Percentiles rank a stretch among this genome's conserved stretches.
phyloP scores from a whole-genome alignment of 2,329 filamentous ascomycete genomes.

The Mycosphaerella arachidis region DNA sequence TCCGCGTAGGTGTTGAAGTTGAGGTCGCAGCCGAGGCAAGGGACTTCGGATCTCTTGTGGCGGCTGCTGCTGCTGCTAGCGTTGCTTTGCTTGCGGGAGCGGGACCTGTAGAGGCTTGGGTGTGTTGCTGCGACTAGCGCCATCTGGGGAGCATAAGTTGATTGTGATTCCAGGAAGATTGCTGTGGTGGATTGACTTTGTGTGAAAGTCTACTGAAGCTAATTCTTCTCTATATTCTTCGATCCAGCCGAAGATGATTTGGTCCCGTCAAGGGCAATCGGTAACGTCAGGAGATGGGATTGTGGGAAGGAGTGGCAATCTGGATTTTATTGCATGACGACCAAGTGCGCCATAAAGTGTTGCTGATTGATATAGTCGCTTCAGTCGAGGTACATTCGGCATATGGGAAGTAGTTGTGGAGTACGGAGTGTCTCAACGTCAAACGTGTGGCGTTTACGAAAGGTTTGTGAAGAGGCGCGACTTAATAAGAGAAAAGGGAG shows the following conservation, averaged over 20 bases:
- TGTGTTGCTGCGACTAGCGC: neutral
- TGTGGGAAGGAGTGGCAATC: neutral
- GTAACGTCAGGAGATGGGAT: neutral
- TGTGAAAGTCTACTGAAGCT: neutral
- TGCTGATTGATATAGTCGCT: neutral
- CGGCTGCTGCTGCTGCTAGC: neutral
- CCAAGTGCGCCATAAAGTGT: neutral
- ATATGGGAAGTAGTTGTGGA: neutral
- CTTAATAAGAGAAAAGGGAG: neutral
- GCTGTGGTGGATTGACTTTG: neutral
- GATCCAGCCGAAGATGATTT: neutral
- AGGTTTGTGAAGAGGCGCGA: neutral
- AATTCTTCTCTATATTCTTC: neutral
- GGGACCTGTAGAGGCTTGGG: neutral
- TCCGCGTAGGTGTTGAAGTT: constrained; percentile 12
- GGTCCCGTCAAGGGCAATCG: neutral
- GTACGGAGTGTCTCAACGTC: neutral
- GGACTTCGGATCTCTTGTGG: neutral
- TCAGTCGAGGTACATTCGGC: neutral
- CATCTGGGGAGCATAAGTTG: neutral
- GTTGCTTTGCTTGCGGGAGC: neutral
- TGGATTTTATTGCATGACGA: neutral
- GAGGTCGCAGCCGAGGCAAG: neutral
- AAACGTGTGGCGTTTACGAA: neutral
- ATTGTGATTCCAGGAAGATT: neutral